These are phyloP conservation scores for Trematosphaeria pertusa DNA, from an alignment of 2,329 filamentous ascomycete species.

Conservation along the genomic window DNA sequence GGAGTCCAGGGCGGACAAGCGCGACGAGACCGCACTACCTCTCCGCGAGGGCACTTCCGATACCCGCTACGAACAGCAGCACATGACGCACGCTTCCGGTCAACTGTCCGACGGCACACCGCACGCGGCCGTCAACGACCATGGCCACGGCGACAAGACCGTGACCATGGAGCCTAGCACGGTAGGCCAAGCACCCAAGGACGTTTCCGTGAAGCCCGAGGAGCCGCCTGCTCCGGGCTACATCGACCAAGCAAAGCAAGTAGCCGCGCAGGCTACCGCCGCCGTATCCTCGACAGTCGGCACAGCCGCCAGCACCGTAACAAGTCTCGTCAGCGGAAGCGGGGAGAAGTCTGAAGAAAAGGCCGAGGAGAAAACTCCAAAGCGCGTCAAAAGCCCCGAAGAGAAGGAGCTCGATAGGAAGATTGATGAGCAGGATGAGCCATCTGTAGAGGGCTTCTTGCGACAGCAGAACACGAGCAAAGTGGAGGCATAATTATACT, in stretches of 20 bases:
- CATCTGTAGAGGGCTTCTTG: constrained; percentile 42
- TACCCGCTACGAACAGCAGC: constrained; percentile 51
- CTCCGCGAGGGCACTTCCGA: constrained; percentile 51
- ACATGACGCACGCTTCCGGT: constrained; percentile 53
- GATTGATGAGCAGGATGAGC: constrained; percentile 37
- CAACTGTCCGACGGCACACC: constrained; percentile 53
- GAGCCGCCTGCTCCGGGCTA: constrained; percentile 44
- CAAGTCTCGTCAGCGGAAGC: constrained; percentile 27
- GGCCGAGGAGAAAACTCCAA: constrained; percentile 20
- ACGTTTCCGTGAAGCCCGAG: constrained; percentile 47
- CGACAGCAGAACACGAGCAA: constrained; percentile 32
- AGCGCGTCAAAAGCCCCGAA: constrained; percentile 34
- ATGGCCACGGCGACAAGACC: constrained; percentile 54
- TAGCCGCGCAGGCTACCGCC: constrained; percentile 38
- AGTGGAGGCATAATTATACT: not conserved
- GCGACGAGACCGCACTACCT: constrained; percentile 29
- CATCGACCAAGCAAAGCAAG: constrained; percentile 53
- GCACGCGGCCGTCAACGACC: constrained; percentile 44
- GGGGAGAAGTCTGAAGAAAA: constrained; percentile 32
- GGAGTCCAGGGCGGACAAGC: not conserved
- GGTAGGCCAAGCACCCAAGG: constrained; percentile 58
- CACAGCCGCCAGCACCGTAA: constrained; percentile 44
- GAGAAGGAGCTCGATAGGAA: constrained; percentile 37
- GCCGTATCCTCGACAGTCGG: constrained; percentile 37
- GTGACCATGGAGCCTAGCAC: constrained; percentile 57